A percentile compares a stretch with the other conserved stretches of the same genome.
phyloP scores from a whole-genome alignment of 768 basidiomycete species.

The Kwoniella bestiolae region DNA sequence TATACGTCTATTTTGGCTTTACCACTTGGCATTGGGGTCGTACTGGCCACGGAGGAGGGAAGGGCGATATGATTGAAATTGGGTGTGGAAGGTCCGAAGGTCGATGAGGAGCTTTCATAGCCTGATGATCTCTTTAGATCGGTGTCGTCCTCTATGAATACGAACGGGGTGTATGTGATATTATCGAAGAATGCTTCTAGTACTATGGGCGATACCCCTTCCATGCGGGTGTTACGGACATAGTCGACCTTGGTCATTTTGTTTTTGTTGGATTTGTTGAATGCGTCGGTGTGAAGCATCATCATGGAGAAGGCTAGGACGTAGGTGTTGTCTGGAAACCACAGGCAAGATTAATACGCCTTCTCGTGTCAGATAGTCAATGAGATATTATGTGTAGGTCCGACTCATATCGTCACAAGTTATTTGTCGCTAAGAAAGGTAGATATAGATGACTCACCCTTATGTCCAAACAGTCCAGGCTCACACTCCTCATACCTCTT shows the following conservation, averaged over 20 bases:
- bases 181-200: slow-evolving; percentile 98
- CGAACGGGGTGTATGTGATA: slow-evolving; percentile 92
- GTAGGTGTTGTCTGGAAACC: slow-evolving; percentile 83
- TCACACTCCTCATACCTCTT: slow-evolving; percentile 81
- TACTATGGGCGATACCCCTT: slow-evolving; percentile 79
- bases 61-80: not conserved
- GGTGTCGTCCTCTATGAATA: slow-evolving; percentile 88
- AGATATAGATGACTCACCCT: slow-evolving; percentile 63
- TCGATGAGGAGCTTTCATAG: slow-evolving; percentile 53
- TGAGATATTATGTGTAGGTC: no score
- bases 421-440: no score
- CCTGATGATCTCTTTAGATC: slow-evolving; percentile 64
- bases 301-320: slow-evolving; percentile 96
- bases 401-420: no score
- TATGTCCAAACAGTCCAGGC: slow-evolving; percentile 73
- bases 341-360: not conserved
- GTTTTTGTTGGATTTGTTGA: slow-evolving; percentile 95
- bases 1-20: slow-evolving; percentile 77
- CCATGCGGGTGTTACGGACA: slow-evolving; percentile 84
- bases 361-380: no score
- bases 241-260: slow-evolving; percentile 98
- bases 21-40: slow-evolving; percentile 16
- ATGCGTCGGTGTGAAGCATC: slow-evolving; percentile 97
- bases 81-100: slow-evolving; percentile 23
- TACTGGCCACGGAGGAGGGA: slow-evolving; percentile 1